phyloP scores from a whole-genome alignment of 768 basidiomycete genomes.

The Macrocybe gigantea region DNA sequence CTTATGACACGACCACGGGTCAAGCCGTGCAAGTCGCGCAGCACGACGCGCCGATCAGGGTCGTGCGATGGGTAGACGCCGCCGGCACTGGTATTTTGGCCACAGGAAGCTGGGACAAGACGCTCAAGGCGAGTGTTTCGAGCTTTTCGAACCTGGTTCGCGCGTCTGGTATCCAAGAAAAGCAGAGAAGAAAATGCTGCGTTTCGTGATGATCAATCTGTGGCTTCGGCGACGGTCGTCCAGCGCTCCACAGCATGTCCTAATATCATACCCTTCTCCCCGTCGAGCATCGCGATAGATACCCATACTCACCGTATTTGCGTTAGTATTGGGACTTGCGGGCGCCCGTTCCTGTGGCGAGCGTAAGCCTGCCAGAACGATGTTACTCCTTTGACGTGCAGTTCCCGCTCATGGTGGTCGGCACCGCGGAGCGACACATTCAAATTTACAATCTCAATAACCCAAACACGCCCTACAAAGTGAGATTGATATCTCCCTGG shows the following conservation, averaged over 20 bases:
- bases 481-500: conserved; percentile 15
- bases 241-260: too few species aligned
- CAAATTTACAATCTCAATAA: conserved; percentile 87
- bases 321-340: conserved; percentile 90
- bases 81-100: conserved; percentile 74
- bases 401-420: conserved; percentile 83
- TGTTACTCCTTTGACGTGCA: conserved; percentile 84
- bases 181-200: too few species aligned
- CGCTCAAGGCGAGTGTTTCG: conserved; percentile 63
- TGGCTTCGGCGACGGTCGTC: too few species aligned
- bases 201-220: too few species aligned
- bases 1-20: conserved; percentile 88
- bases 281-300: neutral
- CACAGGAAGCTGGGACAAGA: conserved; percentile 98
- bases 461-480: conserved; percentile 76
- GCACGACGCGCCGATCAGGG: conserved; percentile 86
- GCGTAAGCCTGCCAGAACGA: conserved; percentile 78
- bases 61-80: conserved; percentile 75
- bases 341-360: conserved; percentile 63
- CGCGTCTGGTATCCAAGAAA: too few species aligned
- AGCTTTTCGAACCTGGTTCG: too few species aligned
- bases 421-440: conserved; percentile 89
- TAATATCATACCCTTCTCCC: neutral
- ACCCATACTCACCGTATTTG: neutral
- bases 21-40: conserved; percentile 79